phyloP scores from a whole-genome alignment of 2,329 filamentous ascomycete genomes.

The Rhynchosporium secalis region DNA sequence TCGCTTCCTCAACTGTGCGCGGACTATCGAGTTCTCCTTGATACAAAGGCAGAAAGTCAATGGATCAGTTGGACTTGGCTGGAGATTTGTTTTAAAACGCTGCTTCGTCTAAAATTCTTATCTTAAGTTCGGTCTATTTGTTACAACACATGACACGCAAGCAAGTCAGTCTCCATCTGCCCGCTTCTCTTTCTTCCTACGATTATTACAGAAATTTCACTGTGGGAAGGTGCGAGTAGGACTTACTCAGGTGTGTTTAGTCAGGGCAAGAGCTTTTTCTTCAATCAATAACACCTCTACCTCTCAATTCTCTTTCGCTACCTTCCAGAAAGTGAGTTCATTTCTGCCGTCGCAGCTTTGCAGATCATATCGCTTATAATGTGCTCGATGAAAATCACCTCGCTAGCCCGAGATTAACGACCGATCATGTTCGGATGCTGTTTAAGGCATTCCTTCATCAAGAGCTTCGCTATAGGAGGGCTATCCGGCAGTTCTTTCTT shows the following conservation, averaged over 20 bases:
- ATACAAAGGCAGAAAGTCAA: slow-evolving; percentile 6
- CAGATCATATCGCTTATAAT: slow-evolving; percentile 22
- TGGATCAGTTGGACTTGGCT: slow-evolving; percentile 3
- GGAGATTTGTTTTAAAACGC: background rate
- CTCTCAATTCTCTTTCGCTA: background rate
- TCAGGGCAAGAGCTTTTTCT: too few relatives aligned
- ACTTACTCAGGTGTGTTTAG: too few relatives aligned
- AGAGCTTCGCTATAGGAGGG: slow-evolving; percentile 7
- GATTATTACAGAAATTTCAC: slow-evolving; percentile 16
- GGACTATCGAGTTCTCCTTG: background rate
- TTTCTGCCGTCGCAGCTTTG: slow-evolving; percentile 15
- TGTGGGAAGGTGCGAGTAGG: background rate
- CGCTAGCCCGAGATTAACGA: background rate
- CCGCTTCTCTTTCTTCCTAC: too few relatives aligned
- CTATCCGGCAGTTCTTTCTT: slow-evolving; percentile 19
- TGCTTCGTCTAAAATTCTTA: background rate
- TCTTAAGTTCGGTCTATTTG: background rate
- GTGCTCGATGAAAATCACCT: slow-evolving; percentile 9
- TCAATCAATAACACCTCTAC: too few relatives aligned
- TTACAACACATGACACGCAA: background rate
- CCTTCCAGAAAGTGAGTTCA: slow-evolving; percentile 18
- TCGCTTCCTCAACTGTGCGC: background rate
- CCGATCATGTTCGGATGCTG: slow-evolving; percentile 26
- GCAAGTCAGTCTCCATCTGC: too few relatives aligned
- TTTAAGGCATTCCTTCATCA: slow-evolving; percentile 24